Conservation (phyloP, 2,329 filamentous ascomycete species). For the Pestalotiopsis fici region DNA sequence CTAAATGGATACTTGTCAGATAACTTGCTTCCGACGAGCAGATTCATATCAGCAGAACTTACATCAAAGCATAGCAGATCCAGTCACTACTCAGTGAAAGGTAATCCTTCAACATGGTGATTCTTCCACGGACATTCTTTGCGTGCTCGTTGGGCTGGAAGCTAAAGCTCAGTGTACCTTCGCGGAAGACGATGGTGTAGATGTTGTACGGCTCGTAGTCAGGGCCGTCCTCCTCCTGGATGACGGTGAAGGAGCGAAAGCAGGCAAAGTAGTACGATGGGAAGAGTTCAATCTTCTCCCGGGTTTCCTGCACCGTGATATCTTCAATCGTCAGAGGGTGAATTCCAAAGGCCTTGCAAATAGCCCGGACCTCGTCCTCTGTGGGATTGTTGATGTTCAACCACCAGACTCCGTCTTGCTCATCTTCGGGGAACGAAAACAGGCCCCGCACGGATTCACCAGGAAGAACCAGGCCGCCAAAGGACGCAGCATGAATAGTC, state of each 20-base stretch:
- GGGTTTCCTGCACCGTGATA: conserved; percentile 91
- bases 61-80: conserved; percentile 99
- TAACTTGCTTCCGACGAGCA: conserved; percentile 21
- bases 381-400: conserved; percentile 90
- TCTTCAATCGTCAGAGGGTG: conserved; percentile 96
- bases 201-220: conserved; percentile 95
- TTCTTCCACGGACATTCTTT: conserved; percentile 85
- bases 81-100: conserved; percentile 94
- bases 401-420: conserved; percentile 92
- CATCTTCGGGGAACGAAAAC: conserved; percentile 68
- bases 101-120: conserved; percentile 91
- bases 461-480: conserved; percentile 85
- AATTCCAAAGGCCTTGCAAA: conserved; percentile 93
- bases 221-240: conserved; percentile 75
- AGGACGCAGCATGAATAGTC: conserved; percentile 86
- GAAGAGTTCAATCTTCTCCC: conserved; percentile 98
- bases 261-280: conserved; percentile 97
- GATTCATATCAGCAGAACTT: conserved; percentile 35
- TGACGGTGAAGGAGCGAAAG: conserved; percentile 86
- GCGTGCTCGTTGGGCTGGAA: conserved; percentile 88
- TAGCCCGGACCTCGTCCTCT: conserved; percentile 81
- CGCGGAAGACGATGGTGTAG: conserved; percentile 94
- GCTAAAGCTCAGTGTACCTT: conserved; percentile 93
- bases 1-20: conserved; percentile 39
- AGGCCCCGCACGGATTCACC: conserved; percentile 88